A percentile compares a stretch with the other conserved stretches of the same genome.
phyloP scores from a whole-genome alignment of 2,329 filamentous ascomycete species.

The Botryotinia narcissicola region DNA sequence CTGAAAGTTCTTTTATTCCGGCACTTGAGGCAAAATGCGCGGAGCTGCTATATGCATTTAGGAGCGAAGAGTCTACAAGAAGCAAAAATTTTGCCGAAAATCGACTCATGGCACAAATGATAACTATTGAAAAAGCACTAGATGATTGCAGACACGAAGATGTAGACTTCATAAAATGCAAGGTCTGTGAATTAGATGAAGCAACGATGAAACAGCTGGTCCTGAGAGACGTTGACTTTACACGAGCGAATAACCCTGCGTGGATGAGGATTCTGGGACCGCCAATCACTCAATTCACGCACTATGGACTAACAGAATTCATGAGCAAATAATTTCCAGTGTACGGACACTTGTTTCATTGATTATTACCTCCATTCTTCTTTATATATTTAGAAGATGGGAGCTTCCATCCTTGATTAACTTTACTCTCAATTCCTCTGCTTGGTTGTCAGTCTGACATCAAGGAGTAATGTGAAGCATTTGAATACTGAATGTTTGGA shows the following conservation, averaged over 20 bases:
- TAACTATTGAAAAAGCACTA: not conserved
- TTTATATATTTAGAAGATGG: not conserved
- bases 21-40: not conserved
- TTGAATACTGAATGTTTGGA: not conserved
- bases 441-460: not conserved
- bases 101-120: not conserved
- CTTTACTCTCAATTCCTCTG: not conserved
- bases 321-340: slow-evolving; percentile 14
- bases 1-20: not conserved
- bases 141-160: not conserved
- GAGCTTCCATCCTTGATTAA: not conserved
- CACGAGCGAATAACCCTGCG: not conserved
- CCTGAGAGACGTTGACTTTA: not conserved
- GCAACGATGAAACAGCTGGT: slow-evolving; percentile 1
- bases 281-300: slow-evolving; percentile 10
- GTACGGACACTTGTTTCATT: not conserved
- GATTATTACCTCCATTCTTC: not conserved
- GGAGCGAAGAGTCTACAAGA: not conserved
- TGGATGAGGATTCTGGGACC: not conserved
- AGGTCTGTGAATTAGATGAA: not conserved
- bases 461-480: not conserved
- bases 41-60: not conserved
- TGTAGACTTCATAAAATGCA: not conserved
- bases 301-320: slow-evolving; percentile 22
- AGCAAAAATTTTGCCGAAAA: not conserved